Evolutionary conservation across 1,139 yeast species (phyloP).

Genomic region (Blastobotrys buckinghamii): DNA sequence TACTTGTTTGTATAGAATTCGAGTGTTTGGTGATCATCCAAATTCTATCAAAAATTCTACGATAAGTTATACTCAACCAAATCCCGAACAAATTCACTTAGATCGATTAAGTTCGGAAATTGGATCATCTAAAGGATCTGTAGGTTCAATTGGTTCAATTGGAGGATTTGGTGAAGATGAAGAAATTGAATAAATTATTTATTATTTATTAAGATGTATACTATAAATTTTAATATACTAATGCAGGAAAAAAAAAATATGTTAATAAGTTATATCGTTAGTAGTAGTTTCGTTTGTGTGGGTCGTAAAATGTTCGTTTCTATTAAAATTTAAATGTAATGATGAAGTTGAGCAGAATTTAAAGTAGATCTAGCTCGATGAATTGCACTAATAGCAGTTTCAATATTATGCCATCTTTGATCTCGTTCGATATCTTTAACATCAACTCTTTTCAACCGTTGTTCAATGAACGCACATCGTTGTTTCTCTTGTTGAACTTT

Average conservation of each 20-base stretch:
- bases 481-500: slow-evolving; percentile 44
- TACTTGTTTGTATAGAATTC: slow-evolving; percentile 33
- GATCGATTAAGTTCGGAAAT: no score
- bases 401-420: slow-evolving; percentile 31
- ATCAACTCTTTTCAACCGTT: slow-evolving; percentile 11
- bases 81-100: neutral
- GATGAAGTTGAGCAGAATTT: slow-evolving; percentile 11
- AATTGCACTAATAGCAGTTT: slow-evolving; percentile 29
- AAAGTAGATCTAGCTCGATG: slow-evolving; percentile 23
- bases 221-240: neutral
- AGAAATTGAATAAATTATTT: slow-evolving; percentile 2
- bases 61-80: neutral
- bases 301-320: no score
- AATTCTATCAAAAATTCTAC: neutral
- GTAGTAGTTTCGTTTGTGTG: neutral
- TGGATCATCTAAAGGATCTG: neutral
- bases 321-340: slow-evolving; percentile 5
- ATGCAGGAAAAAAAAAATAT: neutral
- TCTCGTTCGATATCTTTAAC: slow-evolving; percentile 31
- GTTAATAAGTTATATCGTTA: neutral
- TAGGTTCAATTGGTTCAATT: no score
- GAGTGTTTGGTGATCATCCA: slow-evolving; percentile 27
- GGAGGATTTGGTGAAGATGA: slow-evolving; percentile 13
- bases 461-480: slow-evolving; percentile 7
- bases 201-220: neutral